phyloP scores from a whole-genome alignment of 495 filamentous ascomycete species.

The Friedmanniomyces simplex region DNA sequence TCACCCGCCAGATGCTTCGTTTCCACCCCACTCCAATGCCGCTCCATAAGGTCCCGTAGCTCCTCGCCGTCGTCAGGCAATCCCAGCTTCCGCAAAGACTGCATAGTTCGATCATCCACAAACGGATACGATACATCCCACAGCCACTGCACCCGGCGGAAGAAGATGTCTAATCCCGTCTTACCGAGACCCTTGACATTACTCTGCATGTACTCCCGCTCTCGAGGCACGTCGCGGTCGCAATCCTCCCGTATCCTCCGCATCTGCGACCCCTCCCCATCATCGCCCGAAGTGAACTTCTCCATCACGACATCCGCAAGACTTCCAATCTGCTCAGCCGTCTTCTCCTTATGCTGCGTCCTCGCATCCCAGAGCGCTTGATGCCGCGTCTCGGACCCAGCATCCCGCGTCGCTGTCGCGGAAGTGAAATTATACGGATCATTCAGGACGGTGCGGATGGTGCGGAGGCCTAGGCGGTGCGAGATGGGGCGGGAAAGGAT shows the following conservation, averaged over 20 bases:
- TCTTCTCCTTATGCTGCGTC: conserved; percentile 23
- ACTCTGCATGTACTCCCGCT: conserved; percentile 15
- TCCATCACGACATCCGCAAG: conserved; percentile 16
- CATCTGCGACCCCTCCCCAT: conserved; percentile 10
- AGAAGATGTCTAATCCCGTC: conserved; percentile 30
- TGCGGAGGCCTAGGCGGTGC: conserved; percentile 27
- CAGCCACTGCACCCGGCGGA: conserved; percentile 25
- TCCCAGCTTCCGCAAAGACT: conserved; percentile 23
- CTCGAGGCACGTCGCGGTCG: conserved; percentile 5
- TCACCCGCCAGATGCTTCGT: conserved; percentile 2
- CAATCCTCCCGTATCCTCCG: conserved; percentile 10
- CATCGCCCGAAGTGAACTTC: conserved; percentile 10
- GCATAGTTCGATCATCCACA: conserved; percentile 25
- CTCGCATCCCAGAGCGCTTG: conserved; percentile 29
- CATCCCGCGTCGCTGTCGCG: conserved; percentile 22
- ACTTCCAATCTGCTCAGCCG: conserved; percentile 12
- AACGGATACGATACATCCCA: conserved; percentile 28
- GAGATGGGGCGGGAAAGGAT: conserved; percentile 30
- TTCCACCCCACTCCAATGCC: conserved; percentile 24
- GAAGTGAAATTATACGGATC: conserved; percentile 25
- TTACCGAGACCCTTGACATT: conserved; percentile 29
- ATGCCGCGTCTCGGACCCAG: conserved; percentile 20
- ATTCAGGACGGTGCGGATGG: conserved; percentile 32
- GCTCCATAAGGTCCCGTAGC: conserved; percentile 22
- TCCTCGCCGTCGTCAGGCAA: conserved; percentile 21